Evolutionary conservation across 192 early-diverging fungal genomes (phyloP), one percentile per base, ranked within the genome.

Genomic region (Backusella tuberculispora): DNA sequence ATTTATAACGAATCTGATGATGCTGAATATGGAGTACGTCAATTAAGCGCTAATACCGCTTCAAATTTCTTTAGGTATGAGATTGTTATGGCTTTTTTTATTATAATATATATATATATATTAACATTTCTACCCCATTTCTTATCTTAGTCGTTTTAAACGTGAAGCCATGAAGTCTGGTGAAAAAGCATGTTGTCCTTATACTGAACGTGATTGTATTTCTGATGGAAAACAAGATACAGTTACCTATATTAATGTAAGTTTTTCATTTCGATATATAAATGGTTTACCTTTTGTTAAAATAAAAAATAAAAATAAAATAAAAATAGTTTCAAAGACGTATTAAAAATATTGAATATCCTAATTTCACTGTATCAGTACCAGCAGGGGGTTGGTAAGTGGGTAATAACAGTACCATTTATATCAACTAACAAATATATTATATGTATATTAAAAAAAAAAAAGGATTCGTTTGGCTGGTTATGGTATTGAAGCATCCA

Each of bases 71-170:
- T 34, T 34, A 34, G 29, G 29, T 34, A 34, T 34, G 29, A 34
- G 29, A 34, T 34, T 34, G 29, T 34, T 34, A 34, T 34, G 1
- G 2, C 2, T 34, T 34, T 34, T n/a, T n/a, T n/a, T n/a, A n/a
- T n/a, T n/a, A n/a, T n/a, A n/a, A n/a, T n/a, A n/a, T 34, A 34
- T 34, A 34, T 34, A 34, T 34, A 2, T 0, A 34, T 34, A 1
- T 34, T 34, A 34, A 34, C 29, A 34, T 34, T 34, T 2, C 2
- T 34, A 34, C 2, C 29, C 29, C 2, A 34, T 34, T 34, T 34
- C 29, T 34, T 34, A 41, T 67, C 21, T 37, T n/a, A 67, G 41
- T 44, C 42, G 38, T 44, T 67, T 67, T 41, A 67, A 67, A 13
- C 66, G 66, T 5, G 19, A 12, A 5, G 0, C 41, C 1, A 17